Evolutionary conservation across 768 basidiomycete genomes (phyloP), one percentile per base, ranked within the genome.

Genomic region (Kwoniella shandongensis): DNA sequence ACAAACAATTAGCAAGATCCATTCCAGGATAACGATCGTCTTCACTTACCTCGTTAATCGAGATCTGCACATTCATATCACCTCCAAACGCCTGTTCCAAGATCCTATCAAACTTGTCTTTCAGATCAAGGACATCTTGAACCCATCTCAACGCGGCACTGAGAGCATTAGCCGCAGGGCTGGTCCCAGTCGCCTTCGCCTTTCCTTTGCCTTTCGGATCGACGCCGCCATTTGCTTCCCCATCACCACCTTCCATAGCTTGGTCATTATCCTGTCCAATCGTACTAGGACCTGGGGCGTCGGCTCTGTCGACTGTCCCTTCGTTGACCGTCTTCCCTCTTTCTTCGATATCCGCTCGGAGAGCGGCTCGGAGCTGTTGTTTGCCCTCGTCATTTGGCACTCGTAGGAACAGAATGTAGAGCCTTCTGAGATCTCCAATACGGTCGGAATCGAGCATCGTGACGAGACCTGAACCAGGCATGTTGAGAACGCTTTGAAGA

Each of bases 71-170:
- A 2, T 86, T 85, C 54, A 85, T 83, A 74, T 96, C 88, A 36
- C 78, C 81, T 26, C 79, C 79, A 73, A 94, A 91, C 0, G 89
- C 84, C 27, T 80, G 75, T 44, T 78, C 81, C 84, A 90, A 87
- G 2, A 94, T 70, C 20, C 67, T 66, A 65, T 97, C 91, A 70
- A 96, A 91, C 70, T 84, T 88, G 77, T 97, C 92, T 77, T 98
- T 98, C 53, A 98, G 80, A 59, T 86, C 85, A 12, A 99, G 80
- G 15, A 96, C 87, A 64, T 87, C 85, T 74, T 94, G 86, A 0
- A 98, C 94, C 96, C 96, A 99, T 72, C 84, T 86, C 52, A 94
- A 78, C 4, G 94, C 96, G 26, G 83, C 67, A 12, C 78, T 74
- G 20, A 86, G 76, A 0, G 85, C 77, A 57, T 79, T 66, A 0